Percentiles rank a stretch among this genome's conserved stretches.
These are phyloP conservation scores for Rauvolfia tetraphylla DNA, from an alignment of 257 asterid species.

Conservation along the genomic window DNA sequence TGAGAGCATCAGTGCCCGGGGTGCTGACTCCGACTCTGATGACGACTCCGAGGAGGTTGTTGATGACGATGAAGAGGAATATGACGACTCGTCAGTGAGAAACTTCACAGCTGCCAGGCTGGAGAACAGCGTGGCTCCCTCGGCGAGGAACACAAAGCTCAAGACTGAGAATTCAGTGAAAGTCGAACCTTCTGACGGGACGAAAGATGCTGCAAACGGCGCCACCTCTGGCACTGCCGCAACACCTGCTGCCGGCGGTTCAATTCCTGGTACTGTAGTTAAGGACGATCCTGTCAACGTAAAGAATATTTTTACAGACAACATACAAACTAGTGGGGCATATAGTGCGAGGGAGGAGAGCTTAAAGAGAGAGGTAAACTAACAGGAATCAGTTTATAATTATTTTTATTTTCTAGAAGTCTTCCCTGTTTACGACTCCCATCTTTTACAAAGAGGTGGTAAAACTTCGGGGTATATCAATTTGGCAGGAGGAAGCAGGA, in stretches of 20 bases:
- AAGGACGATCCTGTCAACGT: constrained; percentile 68
- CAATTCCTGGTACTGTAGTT: constrained; percentile 52
- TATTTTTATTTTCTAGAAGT: not conserved
- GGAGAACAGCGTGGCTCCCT: constrained; percentile 44
- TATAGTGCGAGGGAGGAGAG: constrained; percentile 92
- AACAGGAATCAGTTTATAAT: constrained; percentile 14
- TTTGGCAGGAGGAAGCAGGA: constrained; percentile 88
- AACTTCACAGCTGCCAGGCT: constrained; percentile 81
- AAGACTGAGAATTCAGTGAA: constrained; percentile 67
- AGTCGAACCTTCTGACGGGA: constrained; percentile 54
- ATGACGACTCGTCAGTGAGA: constrained; percentile 77
- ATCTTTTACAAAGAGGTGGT: not conserved
- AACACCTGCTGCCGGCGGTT: constrained; percentile 39
- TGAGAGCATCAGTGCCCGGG: constrained; percentile 96
- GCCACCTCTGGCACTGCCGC: constrained; percentile 39
- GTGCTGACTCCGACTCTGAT: constrained; percentile 86
- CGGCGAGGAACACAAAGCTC: constrained; percentile 64
- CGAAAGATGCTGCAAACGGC: constrained; percentile 42
- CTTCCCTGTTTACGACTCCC: not conserved
- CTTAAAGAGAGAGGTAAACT: constrained; percentile 76
- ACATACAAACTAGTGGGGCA: constrained; percentile 90
- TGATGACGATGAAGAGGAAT: constrained; percentile 78
- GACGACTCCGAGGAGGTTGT: constrained; percentile 90
- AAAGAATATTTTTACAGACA: constrained; percentile 72
- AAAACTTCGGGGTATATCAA: constrained; percentile 9